A percentile compares a stretch with the other conserved stretches of the same genome.
Evolutionary conservation across 768 basidiomycete species (phyloP).

Genomic region (Flagelloscypha sp.): DNA sequence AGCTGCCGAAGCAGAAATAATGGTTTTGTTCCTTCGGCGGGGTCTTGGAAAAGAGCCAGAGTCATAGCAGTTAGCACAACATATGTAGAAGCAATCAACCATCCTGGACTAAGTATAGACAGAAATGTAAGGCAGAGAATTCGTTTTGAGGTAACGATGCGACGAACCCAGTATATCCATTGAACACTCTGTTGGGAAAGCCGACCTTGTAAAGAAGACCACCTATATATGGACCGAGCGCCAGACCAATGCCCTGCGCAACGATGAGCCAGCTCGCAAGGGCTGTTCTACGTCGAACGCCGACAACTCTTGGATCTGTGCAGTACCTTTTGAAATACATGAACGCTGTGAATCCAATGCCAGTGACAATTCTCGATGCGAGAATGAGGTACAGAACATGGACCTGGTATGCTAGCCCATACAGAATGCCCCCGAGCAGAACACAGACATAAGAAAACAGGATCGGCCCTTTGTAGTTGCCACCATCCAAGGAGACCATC

Average conservation of each 20-base stretch:
- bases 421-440: slow-evolving; percentile 49
- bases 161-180: slow-evolving; percentile 61
- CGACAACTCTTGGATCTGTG: slow-evolving; percentile 59
- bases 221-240: slow-evolving; percentile 54
- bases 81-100: slow-evolving; percentile 54
- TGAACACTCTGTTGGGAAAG: slow-evolving; percentile 49
- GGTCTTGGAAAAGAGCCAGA: slow-evolving; percentile 23
- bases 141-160: too few relatives aligned
- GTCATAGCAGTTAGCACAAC: slow-evolving; percentile 44
- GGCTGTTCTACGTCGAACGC: slow-evolving; percentile 35
- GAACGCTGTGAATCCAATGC: slow-evolving; percentile 52
- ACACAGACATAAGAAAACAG: slow-evolving; percentile 45
- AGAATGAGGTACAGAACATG: slow-evolving; percentile 63
- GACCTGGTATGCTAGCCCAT: slow-evolving; percentile 51
- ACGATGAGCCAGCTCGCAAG: slow-evolving; percentile 54
- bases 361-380: slow-evolving; percentile 57
- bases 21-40: too few relatives aligned
- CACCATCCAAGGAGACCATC: slow-evolving; percentile 38
- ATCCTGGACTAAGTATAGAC: slow-evolving; percentile 61
- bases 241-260: slow-evolving; percentile 55
- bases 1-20: too few relatives aligned
- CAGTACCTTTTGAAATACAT: slow-evolving; percentile 68
- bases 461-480: slow-evolving; percentile 46
- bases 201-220: slow-evolving; percentile 56
- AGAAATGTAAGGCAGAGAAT: too few relatives aligned